phyloP scores from a whole-genome alignment of 192 early-diverging fungal genomes.

The Lobosporangium transversale region DNA sequence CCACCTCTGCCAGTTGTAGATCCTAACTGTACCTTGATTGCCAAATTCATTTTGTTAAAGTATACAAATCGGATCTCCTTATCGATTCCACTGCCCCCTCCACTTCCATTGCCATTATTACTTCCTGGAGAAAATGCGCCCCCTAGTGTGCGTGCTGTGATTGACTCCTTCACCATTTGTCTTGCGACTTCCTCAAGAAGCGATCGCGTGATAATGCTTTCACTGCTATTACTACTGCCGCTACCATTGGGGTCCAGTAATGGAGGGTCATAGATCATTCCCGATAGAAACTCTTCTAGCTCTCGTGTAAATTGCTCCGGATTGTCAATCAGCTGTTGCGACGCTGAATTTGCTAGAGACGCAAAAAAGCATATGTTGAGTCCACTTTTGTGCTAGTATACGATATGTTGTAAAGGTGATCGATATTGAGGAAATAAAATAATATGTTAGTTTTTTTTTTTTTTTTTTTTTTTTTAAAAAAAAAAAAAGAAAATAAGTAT shows the following conservation, averaged over 20 bases:
- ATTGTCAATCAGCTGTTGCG: slow-evolving; percentile 28
- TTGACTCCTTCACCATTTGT: slow-evolving; percentile 36
- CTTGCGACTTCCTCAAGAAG: slow-evolving; percentile 25
- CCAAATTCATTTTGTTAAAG: slow-evolving; percentile 61
- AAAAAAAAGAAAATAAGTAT: background rate
- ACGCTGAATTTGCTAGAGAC: slow-evolving; percentile 5
- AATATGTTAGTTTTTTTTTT: background rate
- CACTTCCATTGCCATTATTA: background rate
- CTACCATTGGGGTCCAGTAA: slow-evolving; percentile 10
- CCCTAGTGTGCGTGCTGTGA: slow-evolving; percentile 30
- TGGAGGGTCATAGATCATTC: slow-evolving; percentile 16
- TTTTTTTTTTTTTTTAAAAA: background rate
- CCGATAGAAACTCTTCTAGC: slow-evolving; percentile 25
- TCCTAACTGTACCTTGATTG: slow-evolving; percentile 58
- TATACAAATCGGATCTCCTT: slow-evolving; percentile 59
- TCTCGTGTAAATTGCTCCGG: slow-evolving; percentile 34
- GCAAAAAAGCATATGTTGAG: slow-evolving; percentile 39
- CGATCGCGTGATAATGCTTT: slow-evolving; percentile 5
- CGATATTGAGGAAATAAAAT: no score
- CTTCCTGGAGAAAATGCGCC: background rate
- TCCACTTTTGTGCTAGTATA: slow-evolving; percentile 40
- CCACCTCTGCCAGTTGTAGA: slow-evolving; percentile 40
- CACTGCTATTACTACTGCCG: background rate
- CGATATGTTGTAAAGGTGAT: no score
- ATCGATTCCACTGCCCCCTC: slow-evolving; percentile 16